Conservation (phyloP, 192 early-diverging fungal genomes). For the Backusella liffmaniae region DNA sequence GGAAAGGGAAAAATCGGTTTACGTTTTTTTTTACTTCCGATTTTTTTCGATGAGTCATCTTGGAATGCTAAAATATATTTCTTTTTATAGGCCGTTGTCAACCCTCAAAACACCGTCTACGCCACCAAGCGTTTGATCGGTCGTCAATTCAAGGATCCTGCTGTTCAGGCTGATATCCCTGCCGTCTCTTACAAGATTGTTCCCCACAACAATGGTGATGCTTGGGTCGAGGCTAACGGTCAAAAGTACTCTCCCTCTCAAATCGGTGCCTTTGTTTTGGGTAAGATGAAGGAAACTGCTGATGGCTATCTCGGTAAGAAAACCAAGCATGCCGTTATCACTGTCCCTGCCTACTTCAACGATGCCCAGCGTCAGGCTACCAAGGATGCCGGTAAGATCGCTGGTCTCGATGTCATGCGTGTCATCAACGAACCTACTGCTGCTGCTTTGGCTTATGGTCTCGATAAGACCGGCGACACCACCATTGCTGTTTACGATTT, state of each 20-base stretch:
- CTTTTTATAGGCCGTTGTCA: conserved; percentile 78
- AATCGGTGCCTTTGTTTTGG: conserved; percentile 95
- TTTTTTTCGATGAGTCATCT: conserved; percentile 6
- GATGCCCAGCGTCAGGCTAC: conserved; percentile 86
- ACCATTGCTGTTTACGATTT: conserved; percentile 87
- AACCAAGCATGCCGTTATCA: conserved; percentile 87
- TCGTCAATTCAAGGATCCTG: conserved; percentile 84
- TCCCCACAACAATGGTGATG: conserved; percentile 93
- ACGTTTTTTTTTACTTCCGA: neutral
- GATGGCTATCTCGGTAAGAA: conserved; percentile 76
- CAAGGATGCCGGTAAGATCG: conserved; percentile 81
- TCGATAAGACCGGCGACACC: conserved; percentile 68
- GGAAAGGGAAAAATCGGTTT: conserved; percentile 1
- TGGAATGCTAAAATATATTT: neutral
- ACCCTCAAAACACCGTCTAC: conserved; percentile 98
- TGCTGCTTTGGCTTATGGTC: conserved; percentile 83
- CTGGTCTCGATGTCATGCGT: conserved; percentile 77
- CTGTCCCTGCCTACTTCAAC: conserved; percentile 93
- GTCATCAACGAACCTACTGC: conserved; percentile 89
- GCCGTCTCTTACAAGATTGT: conserved; percentile 95
- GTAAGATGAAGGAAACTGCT: conserved; percentile 99
- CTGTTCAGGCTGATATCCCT: conserved; percentile 88
- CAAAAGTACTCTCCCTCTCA: conserved; percentile 96
- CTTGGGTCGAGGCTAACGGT: conserved; percentile 95
- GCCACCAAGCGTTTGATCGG: conserved; percentile 98